These are phyloP conservation scores for Citrullus mucosospermus DNA, from an alignment of 306 rosid genomes.

Conservation along the genomic window DNA sequence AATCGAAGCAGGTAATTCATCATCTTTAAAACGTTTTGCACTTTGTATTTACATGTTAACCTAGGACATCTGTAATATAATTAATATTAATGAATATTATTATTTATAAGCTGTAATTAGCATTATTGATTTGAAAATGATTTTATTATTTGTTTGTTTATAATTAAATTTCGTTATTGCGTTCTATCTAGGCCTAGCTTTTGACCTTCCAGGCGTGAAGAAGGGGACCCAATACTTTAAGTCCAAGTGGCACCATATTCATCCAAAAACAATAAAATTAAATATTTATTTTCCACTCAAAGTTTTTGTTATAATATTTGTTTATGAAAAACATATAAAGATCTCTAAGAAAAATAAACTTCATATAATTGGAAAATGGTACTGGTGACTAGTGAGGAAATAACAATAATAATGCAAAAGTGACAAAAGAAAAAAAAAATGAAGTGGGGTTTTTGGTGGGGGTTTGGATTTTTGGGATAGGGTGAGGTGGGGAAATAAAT, in stretches of 20 bases:
- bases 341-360: neutral
- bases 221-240: neutral
- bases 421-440: neutral
- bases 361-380: neutral
- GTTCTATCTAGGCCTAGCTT: constrained; percentile 1
- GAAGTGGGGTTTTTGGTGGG: constrained; percentile 3
- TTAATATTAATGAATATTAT: neutral
- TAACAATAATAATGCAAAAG: neutral
- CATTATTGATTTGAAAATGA: neutral
- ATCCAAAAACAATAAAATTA: neutral
- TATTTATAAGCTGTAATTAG: neutral
- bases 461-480: neutral
- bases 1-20: neutral
- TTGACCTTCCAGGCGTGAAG: neutral
- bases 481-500: neutral
- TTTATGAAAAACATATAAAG: neutral
- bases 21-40: neutral
- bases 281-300: neutral
- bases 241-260: neutral
- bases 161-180: neutral
- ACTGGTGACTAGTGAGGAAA: no score
- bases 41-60: neutral
- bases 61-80: neutral
- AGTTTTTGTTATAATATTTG: neutral
- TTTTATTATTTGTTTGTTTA: neutral